Conservation (phyloP, 805 yeast genomes). For the Monosporozyma unispora region DNA sequence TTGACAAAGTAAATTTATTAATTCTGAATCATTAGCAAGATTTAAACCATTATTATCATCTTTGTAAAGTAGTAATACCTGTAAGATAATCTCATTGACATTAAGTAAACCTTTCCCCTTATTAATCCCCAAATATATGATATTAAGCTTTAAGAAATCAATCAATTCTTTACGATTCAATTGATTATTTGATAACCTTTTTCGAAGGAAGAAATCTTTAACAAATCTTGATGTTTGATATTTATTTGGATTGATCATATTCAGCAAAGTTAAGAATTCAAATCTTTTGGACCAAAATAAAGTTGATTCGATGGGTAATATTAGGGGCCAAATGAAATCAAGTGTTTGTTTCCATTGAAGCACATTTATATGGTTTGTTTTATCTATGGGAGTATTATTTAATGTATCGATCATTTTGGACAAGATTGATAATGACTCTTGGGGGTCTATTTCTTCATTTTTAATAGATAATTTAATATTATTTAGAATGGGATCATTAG, state of each 20-base stretch:
- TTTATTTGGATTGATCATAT: slow-evolving; percentile 7
- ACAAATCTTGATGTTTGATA: slow-evolving; percentile 9
- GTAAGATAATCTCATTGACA: slow-evolving; percentile 8
- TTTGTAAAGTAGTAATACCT: slow-evolving; percentile 10
- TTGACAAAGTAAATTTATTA: slow-evolving; percentile 14
- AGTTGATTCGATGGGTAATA: slow-evolving; percentile 7
- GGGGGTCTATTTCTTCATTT: neutral
- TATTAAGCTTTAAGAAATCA: slow-evolving; percentile 11
- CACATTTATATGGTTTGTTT: neutral
- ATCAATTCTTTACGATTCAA: slow-evolving; percentile 14
- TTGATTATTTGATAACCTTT: slow-evolving; percentile 12
- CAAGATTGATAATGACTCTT: neutral
- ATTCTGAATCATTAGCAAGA: slow-evolving; percentile 12
- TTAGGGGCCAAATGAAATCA: slow-evolving; percentile 20
- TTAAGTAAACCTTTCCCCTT: neutral
- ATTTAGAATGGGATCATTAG: neutral
- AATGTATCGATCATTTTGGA: neutral
- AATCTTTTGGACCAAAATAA: slow-evolving; percentile 18
- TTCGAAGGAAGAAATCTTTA: slow-evolving; percentile 16
- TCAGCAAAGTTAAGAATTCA: slow-evolving; percentile 13
- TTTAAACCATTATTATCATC: slow-evolving; percentile 1
- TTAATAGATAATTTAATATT: neutral
- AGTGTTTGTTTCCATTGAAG: slow-evolving; percentile 13
- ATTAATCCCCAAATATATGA: neutral
- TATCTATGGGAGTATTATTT: neutral